Evolutionary conservation across 257 asterid genomes (phyloP), one percentile per base, ranked within the genome.

Genomic region (Mitragyna speciosa): DNA sequence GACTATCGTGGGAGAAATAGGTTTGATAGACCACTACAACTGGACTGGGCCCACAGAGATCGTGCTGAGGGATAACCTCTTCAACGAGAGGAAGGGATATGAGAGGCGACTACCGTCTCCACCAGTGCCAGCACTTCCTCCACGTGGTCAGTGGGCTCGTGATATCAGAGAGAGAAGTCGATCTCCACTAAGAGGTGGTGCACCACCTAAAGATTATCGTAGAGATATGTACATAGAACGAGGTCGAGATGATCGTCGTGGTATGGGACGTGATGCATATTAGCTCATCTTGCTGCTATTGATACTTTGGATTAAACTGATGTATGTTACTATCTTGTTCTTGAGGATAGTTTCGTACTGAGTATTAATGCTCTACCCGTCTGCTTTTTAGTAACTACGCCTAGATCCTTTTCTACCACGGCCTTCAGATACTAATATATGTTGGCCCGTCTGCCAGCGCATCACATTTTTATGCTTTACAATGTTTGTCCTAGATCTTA

Each of bases 111-210:
- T 82, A 79, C 86, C 92, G 30, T 94, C 97, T 41, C 92, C 90
- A 30, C 91, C 85, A 10, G 63, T 84, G 15, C 70, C 86, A 24
- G 78, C 88, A 54, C 67, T 65, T 9, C 80, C 86, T 48, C 90
- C 89, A 58, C 89, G 89, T 31, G 91, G 92, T 75, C 90, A 88
- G 22, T 89, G 96, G 92, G 91, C 82, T 76, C 84, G 93, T 26
- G 89, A 84, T 80, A 80, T 85, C 41, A 89, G 97, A 81, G 90
- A 86, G 58, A 87, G 97, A 85, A 93, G 96, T 76, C 89, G 94
- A 49, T 92, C 97, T 75, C 98, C 97, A 6, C 77, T 82, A 30
- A 86, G 94, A 87, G 92, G 89, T 16, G 90, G 89, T 65, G 80
- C 77, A 11, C 88, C 77, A 47, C 82, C 83, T 47, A 90, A 84